phyloP scores from a whole-genome alignment of 441 rosid genomes.

The Arabidopsis hybrid region DNA sequence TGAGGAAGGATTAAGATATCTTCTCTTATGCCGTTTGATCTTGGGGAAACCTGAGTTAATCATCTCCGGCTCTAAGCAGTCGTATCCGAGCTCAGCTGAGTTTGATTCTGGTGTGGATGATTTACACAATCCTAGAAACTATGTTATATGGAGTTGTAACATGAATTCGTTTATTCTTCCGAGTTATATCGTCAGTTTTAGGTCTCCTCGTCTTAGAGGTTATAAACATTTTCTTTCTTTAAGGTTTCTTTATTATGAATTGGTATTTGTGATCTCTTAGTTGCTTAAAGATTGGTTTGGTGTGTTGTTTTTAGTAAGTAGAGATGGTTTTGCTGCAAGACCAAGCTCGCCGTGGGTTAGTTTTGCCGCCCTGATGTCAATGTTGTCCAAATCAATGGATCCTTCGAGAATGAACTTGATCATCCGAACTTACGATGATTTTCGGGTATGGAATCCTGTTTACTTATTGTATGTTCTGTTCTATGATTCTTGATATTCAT shows the following conservation, averaged over 20 bases:
- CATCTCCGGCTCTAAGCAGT: slow-evolving; percentile 50
- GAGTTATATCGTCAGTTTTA: slow-evolving; percentile 51
- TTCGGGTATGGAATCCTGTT: slow-evolving; percentile 37
- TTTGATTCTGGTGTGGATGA: slow-evolving; percentile 71
- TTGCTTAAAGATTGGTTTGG: neutral
- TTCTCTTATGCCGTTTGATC: slow-evolving; percentile 64
- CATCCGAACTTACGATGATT: slow-evolving; percentile 38
- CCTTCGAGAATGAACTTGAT: slow-evolving; percentile 46
- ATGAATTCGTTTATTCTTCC: slow-evolving; percentile 62
- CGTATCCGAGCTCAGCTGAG: slow-evolving; percentile 55
- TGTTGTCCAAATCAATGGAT: slow-evolving; percentile 45
- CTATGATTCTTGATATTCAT: too few relatives aligned
- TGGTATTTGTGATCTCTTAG: neutral
- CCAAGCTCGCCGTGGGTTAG: slow-evolving; percentile 48
- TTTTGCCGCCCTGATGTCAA: slow-evolving; percentile 36
- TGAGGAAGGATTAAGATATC: slow-evolving; percentile 55
- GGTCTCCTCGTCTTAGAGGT: slow-evolving; percentile 47
- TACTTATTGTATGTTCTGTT: neutral
- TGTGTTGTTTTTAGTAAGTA: slow-evolving; percentile 15
- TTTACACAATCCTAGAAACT: slow-evolving; percentile 49
- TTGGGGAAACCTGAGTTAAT: slow-evolving; percentile 62
- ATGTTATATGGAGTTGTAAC: slow-evolving; percentile 53
- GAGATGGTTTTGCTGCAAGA: slow-evolving; percentile 21
- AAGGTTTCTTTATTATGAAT: neutral
- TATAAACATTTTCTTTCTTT: neutral